Base-by-base conservation (phyloP, 305 asterid genomes). In the Stenogyne calaminthoides region DNA sequence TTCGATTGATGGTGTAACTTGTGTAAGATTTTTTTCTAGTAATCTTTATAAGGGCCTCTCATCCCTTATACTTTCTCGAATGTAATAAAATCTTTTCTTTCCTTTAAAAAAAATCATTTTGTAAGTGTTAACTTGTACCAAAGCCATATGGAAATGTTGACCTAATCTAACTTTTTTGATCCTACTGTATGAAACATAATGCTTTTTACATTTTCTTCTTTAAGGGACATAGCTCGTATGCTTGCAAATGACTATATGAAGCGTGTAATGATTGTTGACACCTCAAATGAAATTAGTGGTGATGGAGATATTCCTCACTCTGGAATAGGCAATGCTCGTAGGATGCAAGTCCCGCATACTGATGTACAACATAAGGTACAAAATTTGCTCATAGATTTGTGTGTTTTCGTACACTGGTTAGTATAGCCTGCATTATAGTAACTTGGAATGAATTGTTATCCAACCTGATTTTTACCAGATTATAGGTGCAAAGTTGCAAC, bases 181-280 rank as follows among this genome's bases (percentile, higher is more conserved):
- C 60, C 47, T 68, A 37, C 58, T 55, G 49, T 55, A 54, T 64
- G 63, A 64, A 73, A 49, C 32, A 19, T 70, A 19, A 72, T 78
- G 58, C 42, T 42, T 29, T 49, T 67, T 39, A 64, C 74, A 52
- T 37, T 77, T 16, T 79, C n/a, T 76, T 16, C 64, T 69, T 67
- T 36, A 64, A 92, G 97, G 96, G 97, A 93, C 82, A 85, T 91
- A 82, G 98, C 96, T 51, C 84, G 98, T 71, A 91, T 93, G 98
- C 96, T 93, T 71, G 97, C 98, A 54, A 80, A 88, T 84, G 98
- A 91, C 79, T 89, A 91, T 66, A 72, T 72, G 69, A 93, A 85
- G 83, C 97, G 98, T n/a, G 97, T 93, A 22, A 93, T 93, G 98
- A 91, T 93, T 81, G 98, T 93, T 70, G 98, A 93, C 82, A 93